Conservation (phyloP, 164 flowering plant species). For the Tinospora cordifolia region DNA sequence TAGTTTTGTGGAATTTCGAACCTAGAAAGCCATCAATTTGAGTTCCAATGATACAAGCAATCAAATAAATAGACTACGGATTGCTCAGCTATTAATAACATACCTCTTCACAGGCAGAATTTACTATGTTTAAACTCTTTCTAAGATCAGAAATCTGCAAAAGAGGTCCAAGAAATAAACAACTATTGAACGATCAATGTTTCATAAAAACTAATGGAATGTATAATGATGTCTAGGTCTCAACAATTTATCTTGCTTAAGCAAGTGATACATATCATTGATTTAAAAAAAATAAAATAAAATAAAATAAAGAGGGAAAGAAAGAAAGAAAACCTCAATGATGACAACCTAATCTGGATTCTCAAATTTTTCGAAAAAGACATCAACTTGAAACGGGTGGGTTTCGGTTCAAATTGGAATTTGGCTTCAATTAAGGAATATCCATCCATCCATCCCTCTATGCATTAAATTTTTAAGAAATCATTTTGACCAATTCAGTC, state of each 20-base stretch:
- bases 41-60: slow-evolving; percentile 7
- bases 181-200: background rate
- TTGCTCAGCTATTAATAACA: background rate
- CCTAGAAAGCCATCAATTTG: slow-evolving; percentile 33
- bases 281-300: background rate
- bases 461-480: no score
- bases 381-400: no score
- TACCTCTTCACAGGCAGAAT: slow-evolving; percentile 91
- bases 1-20: slow-evolving; percentile 60
- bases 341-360: no score
- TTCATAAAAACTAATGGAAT: background rate
- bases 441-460: no score
- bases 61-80: background rate
- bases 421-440: no score
- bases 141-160: slow-evolving; percentile 71
- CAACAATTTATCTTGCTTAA: no score
- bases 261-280: background rate
- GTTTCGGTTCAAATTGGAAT: no score
- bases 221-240: no score
- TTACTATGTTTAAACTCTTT: slow-evolving; percentile 60
- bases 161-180: background rate
- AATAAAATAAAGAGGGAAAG: no score
- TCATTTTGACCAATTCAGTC: no score
- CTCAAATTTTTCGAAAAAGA: no score
- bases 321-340: no score